Evolutionary conservation across 352 stramenopile species (phyloP).

Genomic region (Pythium monospermum): DNA sequence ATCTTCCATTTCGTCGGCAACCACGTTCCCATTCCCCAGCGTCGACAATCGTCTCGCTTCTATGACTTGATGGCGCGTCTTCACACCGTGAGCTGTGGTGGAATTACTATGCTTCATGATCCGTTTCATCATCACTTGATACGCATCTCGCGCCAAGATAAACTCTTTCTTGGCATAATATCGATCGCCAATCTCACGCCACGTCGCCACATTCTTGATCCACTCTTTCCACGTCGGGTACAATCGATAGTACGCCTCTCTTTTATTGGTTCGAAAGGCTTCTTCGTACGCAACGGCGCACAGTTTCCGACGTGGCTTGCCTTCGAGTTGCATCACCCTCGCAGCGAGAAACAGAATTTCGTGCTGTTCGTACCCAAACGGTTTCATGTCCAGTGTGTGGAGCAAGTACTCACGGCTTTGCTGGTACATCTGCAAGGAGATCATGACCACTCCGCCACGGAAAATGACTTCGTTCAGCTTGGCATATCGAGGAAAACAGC

Average conservation of each 20-base stretch:
- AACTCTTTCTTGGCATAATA: slow-evolving; percentile 48
- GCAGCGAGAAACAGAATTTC: slow-evolving; percentile 62
- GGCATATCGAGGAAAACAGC: slow-evolving; percentile 52
- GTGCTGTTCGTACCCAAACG: slow-evolving; percentile 41
- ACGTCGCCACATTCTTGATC: slow-evolving; percentile 43
- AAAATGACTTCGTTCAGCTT: slow-evolving; percentile 56
- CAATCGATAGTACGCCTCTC: slow-evolving; percentile 17
- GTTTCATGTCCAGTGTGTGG: slow-evolving; percentile 44
- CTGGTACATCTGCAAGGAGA: slow-evolving; percentile 49
- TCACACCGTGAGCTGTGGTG: slow-evolving; percentile 20
- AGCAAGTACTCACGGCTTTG: slow-evolving; percentile 69
- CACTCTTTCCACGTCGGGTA: slow-evolving; percentile 55
- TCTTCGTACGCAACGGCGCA: slow-evolving; percentile 66
- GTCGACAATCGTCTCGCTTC: slow-evolving; percentile 18
- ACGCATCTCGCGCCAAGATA: slow-evolving; percentile 56
- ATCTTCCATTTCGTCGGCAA: slow-evolving; percentile 9
- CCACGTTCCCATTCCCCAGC: slow-evolving; percentile 4
- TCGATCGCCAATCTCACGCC: slow-evolving; percentile 42
- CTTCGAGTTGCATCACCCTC: slow-evolving; percentile 54
- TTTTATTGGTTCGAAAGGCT: slow-evolving; percentile 46
- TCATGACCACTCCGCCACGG: slow-evolving; percentile 54
- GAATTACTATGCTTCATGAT: slow-evolving; percentile 27
- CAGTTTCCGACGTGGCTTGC: slow-evolving; percentile 27
- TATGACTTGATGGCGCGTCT: slow-evolving; percentile 31
- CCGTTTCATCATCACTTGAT: slow-evolving; percentile 51